Evolutionary conservation across 2,329 filamentous ascomycete genomes (phyloP).

Genomic region (Fusarium sp.): DNA sequence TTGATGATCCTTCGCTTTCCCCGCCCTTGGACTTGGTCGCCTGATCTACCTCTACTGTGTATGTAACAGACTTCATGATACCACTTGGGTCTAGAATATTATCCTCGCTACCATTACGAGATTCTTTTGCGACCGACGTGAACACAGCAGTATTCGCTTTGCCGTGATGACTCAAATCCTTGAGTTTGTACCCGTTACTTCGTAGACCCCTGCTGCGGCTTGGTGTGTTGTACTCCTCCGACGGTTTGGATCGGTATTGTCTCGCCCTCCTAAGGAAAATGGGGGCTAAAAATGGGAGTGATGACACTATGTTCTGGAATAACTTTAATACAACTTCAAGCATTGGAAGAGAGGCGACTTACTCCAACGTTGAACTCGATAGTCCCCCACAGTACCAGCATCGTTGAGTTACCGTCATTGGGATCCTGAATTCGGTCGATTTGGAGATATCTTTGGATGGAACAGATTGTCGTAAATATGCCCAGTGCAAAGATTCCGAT

Average conservation of each 20-base stretch:
- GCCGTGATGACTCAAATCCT: conserved; percentile 54
- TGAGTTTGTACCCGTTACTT: conserved; percentile 57
- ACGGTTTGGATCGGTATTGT: conserved; percentile 59
- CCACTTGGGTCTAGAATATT: conserved; percentile 56
- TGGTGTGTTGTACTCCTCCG: conserved; percentile 51
- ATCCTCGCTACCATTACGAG: conserved; percentile 56
- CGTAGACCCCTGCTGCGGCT: conserved; percentile 47
- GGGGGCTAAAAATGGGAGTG: conserved; percentile 62
- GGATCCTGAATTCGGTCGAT: conserved; percentile 63
- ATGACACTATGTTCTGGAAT: conserved; percentile 62
- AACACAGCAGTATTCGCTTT: conserved; percentile 52
- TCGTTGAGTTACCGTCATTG: conserved; percentile 69
- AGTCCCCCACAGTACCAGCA: conserved; percentile 70
- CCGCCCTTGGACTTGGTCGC: background rate
- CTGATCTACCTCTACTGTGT: conserved; percentile 58
- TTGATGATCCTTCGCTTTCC: conserved; percentile 1
- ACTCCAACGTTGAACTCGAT: conserved; percentile 72
- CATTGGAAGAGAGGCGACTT: conserved; percentile 41
- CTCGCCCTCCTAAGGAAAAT: conserved; percentile 61
- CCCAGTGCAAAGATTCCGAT: conserved; percentile 68
- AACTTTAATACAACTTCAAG: background rate
- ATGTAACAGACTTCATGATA: conserved; percentile 61
- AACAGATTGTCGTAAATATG: conserved; percentile 69
- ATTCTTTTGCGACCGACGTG: conserved; percentile 45
- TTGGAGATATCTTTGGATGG: conserved; percentile 66